A percentile compares a stretch with the other conserved stretches of the same genome.
Evolutionary conservation across 441 rosid species (phyloP).

Genomic region (Adansonia gregorii): DNA sequence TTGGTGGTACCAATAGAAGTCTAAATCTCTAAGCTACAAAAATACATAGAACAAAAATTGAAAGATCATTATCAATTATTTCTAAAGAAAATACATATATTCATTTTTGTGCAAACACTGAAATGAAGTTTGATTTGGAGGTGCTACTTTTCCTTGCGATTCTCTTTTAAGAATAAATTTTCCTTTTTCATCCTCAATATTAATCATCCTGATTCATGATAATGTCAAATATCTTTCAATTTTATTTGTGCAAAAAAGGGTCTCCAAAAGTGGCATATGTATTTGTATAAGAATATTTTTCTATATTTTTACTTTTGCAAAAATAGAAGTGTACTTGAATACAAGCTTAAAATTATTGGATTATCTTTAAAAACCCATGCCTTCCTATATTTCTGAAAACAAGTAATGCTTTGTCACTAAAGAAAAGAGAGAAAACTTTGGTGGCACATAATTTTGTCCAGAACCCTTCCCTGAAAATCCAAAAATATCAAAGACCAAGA

Average conservation of each 20-base stretch:
- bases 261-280: background rate
- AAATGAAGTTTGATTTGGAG: background rate
- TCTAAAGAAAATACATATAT: background rate
- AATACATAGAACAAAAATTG: no score
- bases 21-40: no score
- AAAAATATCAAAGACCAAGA: no score
- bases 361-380: background rate
- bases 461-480: no score
- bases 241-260: background rate
- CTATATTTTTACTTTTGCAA: background rate
- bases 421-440: background rate
- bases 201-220: background rate
- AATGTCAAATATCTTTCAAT: constrained; percentile 3
- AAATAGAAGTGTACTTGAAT: background rate
- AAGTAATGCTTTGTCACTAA: background rate
- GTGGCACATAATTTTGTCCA: no score
- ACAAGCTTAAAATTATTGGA: background rate
- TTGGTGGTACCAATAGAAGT: no score
- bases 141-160: background rate
- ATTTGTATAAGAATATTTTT: background rate
- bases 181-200: no score
- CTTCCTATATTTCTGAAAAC: background rate
- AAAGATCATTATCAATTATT: no score
- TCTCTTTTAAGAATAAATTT: background rate
- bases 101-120: background rate